phyloP scores from a whole-genome alignment of 768 basidiomycete species.

The Russula sp. region DNA sequence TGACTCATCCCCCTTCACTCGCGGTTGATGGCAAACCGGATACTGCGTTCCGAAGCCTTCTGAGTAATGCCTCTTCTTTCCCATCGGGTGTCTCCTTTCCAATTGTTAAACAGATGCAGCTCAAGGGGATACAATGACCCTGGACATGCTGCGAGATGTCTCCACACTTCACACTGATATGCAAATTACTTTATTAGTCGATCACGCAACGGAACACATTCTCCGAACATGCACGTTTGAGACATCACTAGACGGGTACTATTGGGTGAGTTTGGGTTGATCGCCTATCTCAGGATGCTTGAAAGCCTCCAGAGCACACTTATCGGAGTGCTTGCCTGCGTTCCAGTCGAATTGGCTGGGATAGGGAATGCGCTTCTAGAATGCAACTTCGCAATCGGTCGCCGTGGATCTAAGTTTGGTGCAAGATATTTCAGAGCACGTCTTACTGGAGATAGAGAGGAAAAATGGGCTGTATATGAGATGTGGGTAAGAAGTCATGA shows the following conservation, averaged over 20 bases:
- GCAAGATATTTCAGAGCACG: slow-evolving; percentile 29
- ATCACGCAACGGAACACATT: slow-evolving; percentile 29
- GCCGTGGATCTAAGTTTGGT: slow-evolving; percentile 1
- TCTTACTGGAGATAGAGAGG: slow-evolving; percentile 25
- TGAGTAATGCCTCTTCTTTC: slow-evolving; percentile 32
- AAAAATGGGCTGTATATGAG: slow-evolving; percentile 35
- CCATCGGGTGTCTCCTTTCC: neutral
- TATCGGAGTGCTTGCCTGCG: neutral
- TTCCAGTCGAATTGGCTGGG: slow-evolving; percentile 1
- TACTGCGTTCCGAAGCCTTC: slow-evolving; percentile 45
- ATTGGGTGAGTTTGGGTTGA: slow-evolving; percentile 28
- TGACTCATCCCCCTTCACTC: slow-evolving; percentile 40
- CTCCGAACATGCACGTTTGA: slow-evolving; percentile 27
- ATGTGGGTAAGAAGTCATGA: slow-evolving; percentile 32
- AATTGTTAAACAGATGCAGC: slow-evolving; percentile 22
- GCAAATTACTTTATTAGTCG: slow-evolving; percentile 34
- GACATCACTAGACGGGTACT: slow-evolving; percentile 27
- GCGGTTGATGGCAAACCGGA: slow-evolving; percentile 48
- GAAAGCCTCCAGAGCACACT: neutral
- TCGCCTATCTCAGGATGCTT: neutral
- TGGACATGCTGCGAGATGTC: slow-evolving; percentile 33
- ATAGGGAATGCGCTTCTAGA: slow-evolving; percentile 2
- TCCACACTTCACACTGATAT: slow-evolving; percentile 20
- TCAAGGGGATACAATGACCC: slow-evolving; percentile 33
- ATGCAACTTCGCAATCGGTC: slow-evolving; percentile 1